Percentiles rank a stretch among this genome's conserved stretches.
Evolutionary conservation across 192 early-diverging fungal genomes (phyloP).

Genomic region (Coemansia interrupta): DNA sequence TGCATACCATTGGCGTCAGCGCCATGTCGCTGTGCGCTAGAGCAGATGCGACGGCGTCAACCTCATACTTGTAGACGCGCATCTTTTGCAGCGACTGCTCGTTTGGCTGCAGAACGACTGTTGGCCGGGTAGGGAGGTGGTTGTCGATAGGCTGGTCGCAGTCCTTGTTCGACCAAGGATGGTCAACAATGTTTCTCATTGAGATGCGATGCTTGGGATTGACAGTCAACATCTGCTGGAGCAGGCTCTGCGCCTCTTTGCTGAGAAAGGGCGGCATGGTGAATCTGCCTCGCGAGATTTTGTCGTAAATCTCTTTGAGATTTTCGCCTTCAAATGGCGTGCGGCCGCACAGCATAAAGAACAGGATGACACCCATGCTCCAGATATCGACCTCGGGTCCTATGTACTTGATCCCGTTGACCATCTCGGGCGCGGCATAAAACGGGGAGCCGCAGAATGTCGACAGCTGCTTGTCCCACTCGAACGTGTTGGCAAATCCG

Average conservation of each 20-base stretch:
- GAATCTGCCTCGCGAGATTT: constrained; percentile 70
- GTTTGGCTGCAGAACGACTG: constrained; percentile 45
- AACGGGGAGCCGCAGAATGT: constrained; percentile 67
- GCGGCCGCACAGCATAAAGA: constrained; percentile 79
- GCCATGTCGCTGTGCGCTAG: constrained; percentile 41
- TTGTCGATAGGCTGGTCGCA: constrained; percentile 60
- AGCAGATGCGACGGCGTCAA: constrained; percentile 30
- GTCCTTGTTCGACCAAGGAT: constrained; percentile 76
- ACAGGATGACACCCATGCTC: constrained; percentile 82
- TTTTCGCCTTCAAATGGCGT: constrained; percentile 84
- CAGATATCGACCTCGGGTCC: constrained; percentile 89
- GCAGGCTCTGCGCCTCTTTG: constrained; percentile 58
- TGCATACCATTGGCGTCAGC: constrained; percentile 42
- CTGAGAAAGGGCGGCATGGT: constrained; percentile 57
- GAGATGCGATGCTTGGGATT: constrained; percentile 66
- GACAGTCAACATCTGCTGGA: constrained; percentile 69
- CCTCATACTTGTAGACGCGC: constrained; percentile 38
- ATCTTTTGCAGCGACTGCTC: constrained; percentile 45
- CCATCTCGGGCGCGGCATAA: constrained; percentile 83
- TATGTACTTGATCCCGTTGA: constrained; percentile 74
- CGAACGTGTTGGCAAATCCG: constrained; percentile 75
- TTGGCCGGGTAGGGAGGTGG: constrained; percentile 61
- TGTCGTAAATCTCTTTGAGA: constrained; percentile 78
- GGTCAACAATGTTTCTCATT: constrained; percentile 64
- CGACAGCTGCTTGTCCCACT: constrained; percentile 51